These are phyloP conservation scores for Cryptosporidium ubiquitum DNA, from an alignment of 169 alveolate species.

Conservation along the genomic window DNA sequence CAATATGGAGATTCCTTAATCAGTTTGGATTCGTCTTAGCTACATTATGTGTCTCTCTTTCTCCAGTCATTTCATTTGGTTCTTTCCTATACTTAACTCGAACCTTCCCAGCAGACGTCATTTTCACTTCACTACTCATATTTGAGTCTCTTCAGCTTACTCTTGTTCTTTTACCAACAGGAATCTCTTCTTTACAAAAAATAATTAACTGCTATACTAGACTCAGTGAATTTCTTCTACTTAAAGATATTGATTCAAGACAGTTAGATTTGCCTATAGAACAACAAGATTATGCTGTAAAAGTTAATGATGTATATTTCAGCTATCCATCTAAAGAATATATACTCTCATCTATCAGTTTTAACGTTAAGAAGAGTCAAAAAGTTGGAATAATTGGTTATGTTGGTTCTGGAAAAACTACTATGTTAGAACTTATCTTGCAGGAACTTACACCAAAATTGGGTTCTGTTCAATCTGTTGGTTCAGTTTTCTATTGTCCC, in stretches of 20 bases:
- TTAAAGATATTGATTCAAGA: slow-evolving; percentile 2
- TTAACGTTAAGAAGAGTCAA: slow-evolving; percentile 78
- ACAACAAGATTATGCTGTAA: neutral
- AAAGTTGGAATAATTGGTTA: slow-evolving; percentile 83
- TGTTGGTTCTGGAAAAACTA: slow-evolving; percentile 87
- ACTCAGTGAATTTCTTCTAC: slow-evolving; percentile 33
- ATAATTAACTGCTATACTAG: slow-evolving; percentile 37
- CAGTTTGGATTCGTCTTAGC: slow-evolving; percentile 62
- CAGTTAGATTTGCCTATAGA: neutral
- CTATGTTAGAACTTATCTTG: slow-evolving; percentile 79
- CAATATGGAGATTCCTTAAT: slow-evolving; percentile 51
- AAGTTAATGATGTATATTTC: slow-evolving; percentile 7
- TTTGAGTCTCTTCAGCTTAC: slow-evolving; percentile 46
- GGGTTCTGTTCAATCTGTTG: slow-evolving; percentile 76
- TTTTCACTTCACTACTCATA: slow-evolving; percentile 45
- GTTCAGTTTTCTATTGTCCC: slow-evolving; percentile 79
- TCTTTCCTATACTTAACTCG: slow-evolving; percentile 18
- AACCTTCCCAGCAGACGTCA: slow-evolving; percentile 33
- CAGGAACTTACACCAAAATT: slow-evolving; percentile 76
- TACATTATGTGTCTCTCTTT: slow-evolving; percentile 47
- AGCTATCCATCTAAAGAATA: neutral
- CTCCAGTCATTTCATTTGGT: slow-evolving; percentile 70
- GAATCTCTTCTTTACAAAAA: slow-evolving; percentile 53
- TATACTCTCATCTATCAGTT: slow-evolving; percentile 73
- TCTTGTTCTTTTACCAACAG: slow-evolving; percentile 39